phyloP scores from a whole-genome alignment of 208 protist genomes.

The Angomonas ambiguus region DNA sequence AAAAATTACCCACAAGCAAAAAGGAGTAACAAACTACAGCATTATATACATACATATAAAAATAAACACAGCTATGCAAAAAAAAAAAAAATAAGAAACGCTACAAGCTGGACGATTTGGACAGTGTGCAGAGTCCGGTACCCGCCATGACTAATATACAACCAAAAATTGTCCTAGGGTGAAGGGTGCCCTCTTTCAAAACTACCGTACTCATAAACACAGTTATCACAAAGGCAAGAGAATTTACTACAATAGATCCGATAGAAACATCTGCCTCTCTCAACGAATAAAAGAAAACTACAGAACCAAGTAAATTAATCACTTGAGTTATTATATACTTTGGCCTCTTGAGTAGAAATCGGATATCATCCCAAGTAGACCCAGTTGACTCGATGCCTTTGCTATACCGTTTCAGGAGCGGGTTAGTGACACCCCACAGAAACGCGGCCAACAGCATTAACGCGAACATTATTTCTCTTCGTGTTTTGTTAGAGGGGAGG shows the following conservation, averaged over 20 bases:
- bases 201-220: slow-evolving; percentile 66
- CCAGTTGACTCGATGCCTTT: slow-evolving; percentile 48
- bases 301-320: slow-evolving; percentile 63
- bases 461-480: slow-evolving; percentile 27
- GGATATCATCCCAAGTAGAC: slow-evolving; percentile 51
- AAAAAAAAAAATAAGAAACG: neutral
- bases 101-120: slow-evolving; percentile 15
- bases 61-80: slow-evolving; percentile 4
- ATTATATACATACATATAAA: neutral
- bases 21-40: neutral
- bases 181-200: slow-evolving; percentile 52
- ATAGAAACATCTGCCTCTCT: slow-evolving; percentile 74
- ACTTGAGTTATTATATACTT: slow-evolving; percentile 70
- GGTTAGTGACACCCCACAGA: slow-evolving; percentile 84
- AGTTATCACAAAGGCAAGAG: slow-evolving; percentile 81
- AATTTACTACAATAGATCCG: slow-evolving; percentile 78
- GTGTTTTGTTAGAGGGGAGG: neutral
- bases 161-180: slow-evolving; percentile 34
- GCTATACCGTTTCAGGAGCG: slow-evolving; percentile 77
- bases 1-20: slow-evolving; percentile 10
- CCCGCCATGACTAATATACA: slow-evolving; percentile 64
- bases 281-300: slow-evolving; percentile 74
- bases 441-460: slow-evolving; percentile 67
- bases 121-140: slow-evolving; percentile 65
- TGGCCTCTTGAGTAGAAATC: slow-evolving; percentile 53